Percentiles rank a stretch among this genome's conserved stretches.
phyloP scores from a whole-genome alignment of 1,284 basidiomycete species.

The Mycena citricolor region DNA sequence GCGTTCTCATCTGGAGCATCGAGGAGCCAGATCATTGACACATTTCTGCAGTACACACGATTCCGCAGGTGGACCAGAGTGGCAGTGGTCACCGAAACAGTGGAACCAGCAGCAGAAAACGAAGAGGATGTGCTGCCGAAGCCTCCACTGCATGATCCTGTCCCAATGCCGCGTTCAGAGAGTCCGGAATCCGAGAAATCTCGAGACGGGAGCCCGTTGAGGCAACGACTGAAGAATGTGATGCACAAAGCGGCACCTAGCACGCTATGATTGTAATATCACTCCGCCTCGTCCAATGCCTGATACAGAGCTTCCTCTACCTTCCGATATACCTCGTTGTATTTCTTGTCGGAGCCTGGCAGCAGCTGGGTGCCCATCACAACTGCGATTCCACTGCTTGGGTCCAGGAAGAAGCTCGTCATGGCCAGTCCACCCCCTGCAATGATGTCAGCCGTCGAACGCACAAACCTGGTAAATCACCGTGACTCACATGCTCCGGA shows the following conservation, averaged over 20 bases:
- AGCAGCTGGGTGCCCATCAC: slow-evolving; percentile 56
- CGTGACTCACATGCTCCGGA: slow-evolving; percentile 9
- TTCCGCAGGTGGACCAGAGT: slow-evolving; percentile 83
- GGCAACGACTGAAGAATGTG: slow-evolving; percentile 24
- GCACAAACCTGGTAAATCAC: neutral
- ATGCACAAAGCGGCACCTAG: slow-evolving; percentile 18
- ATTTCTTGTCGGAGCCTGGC: slow-evolving; percentile 50
- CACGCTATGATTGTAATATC: too few species aligned
- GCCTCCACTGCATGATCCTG: slow-evolving; percentile 6
- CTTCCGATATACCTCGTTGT: slow-evolving; percentile 75
- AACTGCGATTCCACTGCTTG: slow-evolving; percentile 28
- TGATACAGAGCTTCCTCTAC: slow-evolving; percentile 62
- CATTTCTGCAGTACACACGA: slow-evolving; percentile 67
- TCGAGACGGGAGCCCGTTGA: slow-evolving; percentile 21
- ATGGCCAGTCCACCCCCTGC: slow-evolving; percentile 31
- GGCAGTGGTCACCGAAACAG: slow-evolving; percentile 72
- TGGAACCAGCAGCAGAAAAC: slow-evolving; percentile 53
- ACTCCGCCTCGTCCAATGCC: too few species aligned
- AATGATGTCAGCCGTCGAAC: neutral
- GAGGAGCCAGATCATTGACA: too few species aligned
- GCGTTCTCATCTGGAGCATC: slow-evolving; percentile 16
- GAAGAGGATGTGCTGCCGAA: slow-evolving; percentile 32
- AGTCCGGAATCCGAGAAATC: slow-evolving; percentile 11
- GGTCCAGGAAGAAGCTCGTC: slow-evolving; percentile 31
- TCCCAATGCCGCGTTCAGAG: slow-evolving; percentile 1